Percentiles rank a stretch among this genome's conserved stretches.
These are phyloP conservation scores for Syzygium oleosum DNA, from an alignment of 345 rosid genomes.

Conservation along the genomic window DNA sequence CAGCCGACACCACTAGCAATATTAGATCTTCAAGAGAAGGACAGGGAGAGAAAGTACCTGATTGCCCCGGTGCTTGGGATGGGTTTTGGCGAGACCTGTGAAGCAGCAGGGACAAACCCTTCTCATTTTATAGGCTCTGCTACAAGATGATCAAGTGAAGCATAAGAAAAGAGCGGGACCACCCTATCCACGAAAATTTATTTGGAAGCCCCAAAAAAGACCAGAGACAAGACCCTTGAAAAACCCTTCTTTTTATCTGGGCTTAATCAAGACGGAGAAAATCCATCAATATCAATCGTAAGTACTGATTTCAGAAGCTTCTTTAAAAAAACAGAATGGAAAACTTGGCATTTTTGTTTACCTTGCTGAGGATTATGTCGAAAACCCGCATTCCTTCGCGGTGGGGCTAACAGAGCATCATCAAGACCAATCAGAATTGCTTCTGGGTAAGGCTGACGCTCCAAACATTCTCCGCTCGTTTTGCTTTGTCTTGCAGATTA, in stretches of 20 bases:
- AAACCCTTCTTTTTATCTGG: not conserved
- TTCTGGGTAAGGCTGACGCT: slow-evolving; percentile 11
- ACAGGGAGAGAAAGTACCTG: slow-evolving; percentile 12
- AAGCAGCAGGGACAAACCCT: slow-evolving; percentile 27
- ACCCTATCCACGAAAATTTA: not conserved
- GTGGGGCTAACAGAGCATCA: not conserved
- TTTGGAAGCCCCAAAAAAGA: not conserved
- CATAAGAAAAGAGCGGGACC: slow-evolving; percentile 31
- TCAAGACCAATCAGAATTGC: not conserved
- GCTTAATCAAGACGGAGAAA: not conserved
- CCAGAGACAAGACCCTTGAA: not conserved
- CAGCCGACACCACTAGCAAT: not conserved
- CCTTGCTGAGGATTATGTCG: not conserved
- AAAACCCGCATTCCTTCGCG: not conserved
- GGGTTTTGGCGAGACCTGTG: slow-evolving; percentile 9
- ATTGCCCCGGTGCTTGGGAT: slow-evolving; percentile 13
- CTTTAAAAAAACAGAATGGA: not conserved
- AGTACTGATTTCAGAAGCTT: not conserved
- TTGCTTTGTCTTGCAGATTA: slow-evolving; percentile 51
- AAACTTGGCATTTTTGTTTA: not conserved
- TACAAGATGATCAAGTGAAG: slow-evolving; percentile 24
- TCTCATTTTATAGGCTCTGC: slow-evolving; percentile 30
- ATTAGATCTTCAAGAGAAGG: not conserved
- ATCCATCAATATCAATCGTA: not conserved
- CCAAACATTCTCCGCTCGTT: not conserved